Conservation (phyloP, 1,284 basidiomycete species). For the Salmacisia buchloeana region DNA sequence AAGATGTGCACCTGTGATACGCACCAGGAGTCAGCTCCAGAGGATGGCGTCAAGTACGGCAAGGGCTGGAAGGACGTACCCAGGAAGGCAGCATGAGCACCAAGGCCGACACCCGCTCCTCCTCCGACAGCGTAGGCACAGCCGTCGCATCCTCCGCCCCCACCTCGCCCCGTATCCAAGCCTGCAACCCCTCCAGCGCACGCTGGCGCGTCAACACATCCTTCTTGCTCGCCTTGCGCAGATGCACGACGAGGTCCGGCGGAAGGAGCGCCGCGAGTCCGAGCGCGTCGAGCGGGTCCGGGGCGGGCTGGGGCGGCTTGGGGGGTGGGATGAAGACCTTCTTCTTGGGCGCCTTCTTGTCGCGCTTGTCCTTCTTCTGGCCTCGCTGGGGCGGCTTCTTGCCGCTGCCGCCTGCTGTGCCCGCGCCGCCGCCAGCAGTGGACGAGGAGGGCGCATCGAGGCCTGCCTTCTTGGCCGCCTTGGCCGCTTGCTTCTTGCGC, state of each 20-base stretch:
- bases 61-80: conserved; percentile 61
- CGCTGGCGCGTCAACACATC: conserved; percentile 78
- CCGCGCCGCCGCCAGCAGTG: conserved; percentile 17
- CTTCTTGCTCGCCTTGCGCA: conserved; percentile 82
- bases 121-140: conserved; percentile 52
- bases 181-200: conserved; percentile 76
- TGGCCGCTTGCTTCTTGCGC: conserved; percentile 47
- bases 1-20: conserved; percentile 71
- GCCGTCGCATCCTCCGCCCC: conserved; percentile 50
- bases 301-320: conserved; percentile 68
- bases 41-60: not conserved
- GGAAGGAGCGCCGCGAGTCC: conserved; percentile 61
- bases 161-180: conserved; percentile 58
- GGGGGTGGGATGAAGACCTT: conserved; percentile 45
- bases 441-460: conserved; percentile 25
- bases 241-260: conserved; percentile 73
- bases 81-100: conserved; percentile 74
- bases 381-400: conserved; percentile 22
- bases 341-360: conserved; percentile 38
- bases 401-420: conserved; percentile 17
- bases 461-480: conserved; percentile 37
- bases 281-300: conserved; percentile 83
- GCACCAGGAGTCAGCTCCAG: not conserved
- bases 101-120: conserved; percentile 54
- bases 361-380: conserved; percentile 41